Evolutionary conservation across 2,329 filamentous ascomycete species (phyloP).

Genomic region (Claviceps sp.): DNA sequence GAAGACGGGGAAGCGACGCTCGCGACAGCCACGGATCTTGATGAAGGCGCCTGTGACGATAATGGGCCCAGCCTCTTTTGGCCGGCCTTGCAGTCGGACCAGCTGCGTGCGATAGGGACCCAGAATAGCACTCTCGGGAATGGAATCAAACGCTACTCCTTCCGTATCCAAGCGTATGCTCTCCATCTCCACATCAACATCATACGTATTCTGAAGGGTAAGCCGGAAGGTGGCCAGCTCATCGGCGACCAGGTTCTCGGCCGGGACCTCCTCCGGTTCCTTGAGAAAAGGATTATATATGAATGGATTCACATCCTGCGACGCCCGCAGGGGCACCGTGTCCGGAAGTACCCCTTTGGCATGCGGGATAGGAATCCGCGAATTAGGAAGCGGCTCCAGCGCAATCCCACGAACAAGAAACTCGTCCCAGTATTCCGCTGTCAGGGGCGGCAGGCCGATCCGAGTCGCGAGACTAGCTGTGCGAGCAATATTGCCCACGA

Average conservation of each 20-base stretch:
- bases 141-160: conserved; percentile 57
- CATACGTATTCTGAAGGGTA: conserved; percentile 85
- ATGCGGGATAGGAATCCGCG: conserved; percentile 53
- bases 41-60: conserved; percentile 67
- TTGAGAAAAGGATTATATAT: conserved; percentile 91
- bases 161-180: conserved; percentile 61
- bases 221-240: conserved; percentile 69
- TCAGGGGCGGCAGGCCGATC: conserved; percentile 54
- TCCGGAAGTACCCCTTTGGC: conserved; percentile 40
- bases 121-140: conserved; percentile 51
- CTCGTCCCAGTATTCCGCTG: conserved; percentile 92
- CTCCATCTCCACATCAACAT: conserved; percentile 84
- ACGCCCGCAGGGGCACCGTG: conserved; percentile 34
- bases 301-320: conserved; percentile 65
- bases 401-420: conserved; percentile 73
- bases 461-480: conserved; percentile 67
- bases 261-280: conserved; percentile 41
- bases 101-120: conserved; percentile 76
- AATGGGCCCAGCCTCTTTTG: conserved; percentile 52
- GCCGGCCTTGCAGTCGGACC: conserved; percentile 55
- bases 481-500: conserved; percentile 76
- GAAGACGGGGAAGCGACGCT: conserved; percentile 76
- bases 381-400: conserved; percentile 47
- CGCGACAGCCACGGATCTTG: conserved; percentile 68
- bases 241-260: conserved; percentile 63